phyloP scores from a whole-genome alignment of 805 yeast species.

The Blastobotrys terrestris region DNA sequence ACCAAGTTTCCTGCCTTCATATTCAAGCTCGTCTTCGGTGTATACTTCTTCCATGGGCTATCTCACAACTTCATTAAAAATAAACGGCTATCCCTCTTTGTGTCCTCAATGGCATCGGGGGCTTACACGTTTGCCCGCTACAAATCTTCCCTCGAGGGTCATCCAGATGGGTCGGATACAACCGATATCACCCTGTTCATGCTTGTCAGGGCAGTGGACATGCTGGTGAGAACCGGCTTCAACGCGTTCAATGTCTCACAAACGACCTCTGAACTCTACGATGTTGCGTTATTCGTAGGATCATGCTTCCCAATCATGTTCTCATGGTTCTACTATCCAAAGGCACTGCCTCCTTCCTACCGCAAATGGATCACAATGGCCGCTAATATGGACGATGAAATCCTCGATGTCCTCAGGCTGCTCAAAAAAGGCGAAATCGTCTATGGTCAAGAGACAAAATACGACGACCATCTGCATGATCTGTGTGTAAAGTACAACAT shows the following conservation, averaged over 20 bases:
- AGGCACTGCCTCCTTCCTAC: constrained; percentile 39
- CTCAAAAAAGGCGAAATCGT: constrained; percentile 30
- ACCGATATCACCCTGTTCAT: constrained; percentile 14
- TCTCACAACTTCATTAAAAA: neutral
- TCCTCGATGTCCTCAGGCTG: constrained; percentile 31
- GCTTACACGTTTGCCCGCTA: constrained; percentile 7
- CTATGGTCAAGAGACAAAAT: constrained; percentile 34
- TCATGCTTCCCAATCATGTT: constrained; percentile 26
- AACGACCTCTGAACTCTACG: constrained; percentile 4
- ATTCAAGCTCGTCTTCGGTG: constrained; percentile 12
- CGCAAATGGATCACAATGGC: constrained; percentile 44
- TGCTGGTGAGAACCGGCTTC: constrained; percentile 9
- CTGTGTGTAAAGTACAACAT: constrained; percentile 33
- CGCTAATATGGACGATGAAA: constrained; percentile 41
- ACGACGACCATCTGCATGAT: constrained; percentile 29
- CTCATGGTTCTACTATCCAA: constrained; percentile 33
- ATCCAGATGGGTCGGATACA: constrained; percentile 12
- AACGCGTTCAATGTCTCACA: neutral
- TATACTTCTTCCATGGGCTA: constrained; percentile 9
- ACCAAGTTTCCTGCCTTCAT: constrained; percentile 19
- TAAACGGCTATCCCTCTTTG: constrained; percentile 1
- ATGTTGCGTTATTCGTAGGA: constrained; percentile 15
- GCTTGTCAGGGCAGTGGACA: constrained; percentile 17
- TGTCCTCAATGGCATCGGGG: constrained; percentile 13
- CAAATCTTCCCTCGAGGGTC: constrained; percentile 7